Evolutionary conservation across 2,329 filamentous ascomycete genomes (phyloP), one percentile per base, ranked within the genome.

Genomic region (Penicillium freii): DNA sequence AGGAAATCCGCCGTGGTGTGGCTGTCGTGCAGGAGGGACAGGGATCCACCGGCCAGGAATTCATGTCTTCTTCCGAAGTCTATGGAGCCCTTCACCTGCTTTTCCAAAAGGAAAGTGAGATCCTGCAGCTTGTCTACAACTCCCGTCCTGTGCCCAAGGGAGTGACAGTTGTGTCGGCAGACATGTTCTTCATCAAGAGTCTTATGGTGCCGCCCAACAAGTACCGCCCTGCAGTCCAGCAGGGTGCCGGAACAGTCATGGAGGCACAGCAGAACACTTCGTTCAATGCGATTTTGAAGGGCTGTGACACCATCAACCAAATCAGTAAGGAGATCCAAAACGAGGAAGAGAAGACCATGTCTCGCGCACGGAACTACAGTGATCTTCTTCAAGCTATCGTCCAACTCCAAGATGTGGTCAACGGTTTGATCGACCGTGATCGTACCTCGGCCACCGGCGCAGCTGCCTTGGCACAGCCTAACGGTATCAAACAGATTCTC

Each of bases 401-500:
- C 25, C 84, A 87, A 49, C 82, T 99, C 13, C 94, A 99, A 75
- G 92, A 96, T 67, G 81, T 85, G 27, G 91, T 97, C 60, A 99
- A 99, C 72, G 87, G 90, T n/a, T 79, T 99, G 52, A 91, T 97
- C 64, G 94, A 99, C 74, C 86, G 88, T 62, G 89, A 92, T 69
- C 88, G 92, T 61, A 96, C 94, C 68, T 90, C 92, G 2, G 82
- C 91, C 4, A 87, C 89, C 62, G 91, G 91, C 51, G 82, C 86
- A 19, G 90, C 91, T 29, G 90, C 87, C 15, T 87, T 88, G 68
- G 83, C 87, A 55, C 89, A 91, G 52, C 90, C 95, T 60, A 92
- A 96, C 62, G 94, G 95, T 66, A 96, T 99, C 78, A 99, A 99
- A 78, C 94, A 99, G 72, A 89, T 92, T 71, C 82, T 99, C 29